Base-by-base conservation (phyloP, 108 stramenopile genomes). In the Pseudonitzschia multiseries region DNA sequence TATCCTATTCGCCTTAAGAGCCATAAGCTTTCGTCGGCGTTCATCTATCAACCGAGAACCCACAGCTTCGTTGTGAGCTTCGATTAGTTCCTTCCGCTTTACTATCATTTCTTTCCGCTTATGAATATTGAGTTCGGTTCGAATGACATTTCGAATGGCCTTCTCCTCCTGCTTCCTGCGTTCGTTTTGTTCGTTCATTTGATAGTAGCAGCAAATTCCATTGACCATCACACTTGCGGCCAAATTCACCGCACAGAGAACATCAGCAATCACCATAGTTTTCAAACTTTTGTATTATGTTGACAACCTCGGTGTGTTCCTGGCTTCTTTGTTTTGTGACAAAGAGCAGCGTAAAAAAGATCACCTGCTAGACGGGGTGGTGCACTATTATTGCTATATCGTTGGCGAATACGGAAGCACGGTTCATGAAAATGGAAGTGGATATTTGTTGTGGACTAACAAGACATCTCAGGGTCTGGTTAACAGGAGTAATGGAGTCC, bases 131-230 rank as follows among this genome's bases (percentile, higher is more conserved):
- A 61, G 60, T 60, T 78, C 77, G 14, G 31, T 32, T 20, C 59
- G 53, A 27, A 78, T 70, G 24, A 65, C 0, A 9, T 53, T 53
- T 32, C 61, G 51, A 4, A 78, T 67, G 21, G 66, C 18, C 0
- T 33, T 59, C 41, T 78, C 44, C 31, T 78, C 71, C n/a, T 67
- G 57, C 36, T 57, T 22, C 57, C 43, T 59, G 0, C 57, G 42
- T 48, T 67, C 41, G 27, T 72, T 57, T 51, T 78, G 71, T 56
- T 60, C 56, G 18, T 42, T 44, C 71, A 68, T 68, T 28, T 78
- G 59, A 36, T 78, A 78, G 56, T 27, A 72, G 43, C 70, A 72
- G 66, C 77, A 78, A n/a, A 72, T 21, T 41, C 77, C 77, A 50
- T 72, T 78, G 21, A 72, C 67, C 65, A 78, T 56, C 1, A 68